Base-by-base conservation (phyloP, 768 basidiomycete genomes). In the Russula ochroleuca region DNA sequence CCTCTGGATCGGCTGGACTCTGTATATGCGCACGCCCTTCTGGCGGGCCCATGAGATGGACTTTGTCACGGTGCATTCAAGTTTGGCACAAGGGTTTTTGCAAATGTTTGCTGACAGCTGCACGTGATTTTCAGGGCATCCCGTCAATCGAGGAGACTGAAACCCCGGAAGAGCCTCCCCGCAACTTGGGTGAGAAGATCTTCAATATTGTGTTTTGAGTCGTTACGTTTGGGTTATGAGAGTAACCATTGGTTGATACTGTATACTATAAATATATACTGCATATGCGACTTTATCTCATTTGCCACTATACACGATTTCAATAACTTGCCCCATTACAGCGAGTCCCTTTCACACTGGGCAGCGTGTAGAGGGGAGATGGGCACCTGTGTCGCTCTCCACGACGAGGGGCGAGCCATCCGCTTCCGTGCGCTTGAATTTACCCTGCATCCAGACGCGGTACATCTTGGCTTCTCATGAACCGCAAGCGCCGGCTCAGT, bases 371-470 rank as follows among this genome's bases (percentile, higher is more conserved):
- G 33, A 53, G 35, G 28, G 52, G 13, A 13, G 6, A 25, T 2
- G 37, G 38, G 5, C 1, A 21, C 14, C 41, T 33, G 17, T 10
- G 40, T 57, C 7, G 33, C 17, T 41, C 28, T 45, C 57, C n/a
- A 6, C 19, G 11, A 2, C 62, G 3, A 13, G 17, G 1, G 37
- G 37, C 6, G 19, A 40, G 6, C 17, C 35, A 9, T 49, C 52
- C 38, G n/a, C 23, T 37, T 56, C 63, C 10, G 54, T 51, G 14
- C 63, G 63, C 63, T 79, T 78, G 71, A 93, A 93, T 71, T 87
- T 88, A 0, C 84, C 91, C 74, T 95, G 93, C 86, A 94, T 85
- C 93, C 93, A 96, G 0, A 94, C 89, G 51, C 97, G 80, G 73
- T 96, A 98, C 97, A 99, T 99, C 75, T 96, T 96, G n/a, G n/a